Percentiles rank a stretch among this genome's conserved stretches.
Evolutionary conservation across 495 filamentous ascomycete genomes (phyloP).

Genomic region (Bryoglossum gracile): DNA sequence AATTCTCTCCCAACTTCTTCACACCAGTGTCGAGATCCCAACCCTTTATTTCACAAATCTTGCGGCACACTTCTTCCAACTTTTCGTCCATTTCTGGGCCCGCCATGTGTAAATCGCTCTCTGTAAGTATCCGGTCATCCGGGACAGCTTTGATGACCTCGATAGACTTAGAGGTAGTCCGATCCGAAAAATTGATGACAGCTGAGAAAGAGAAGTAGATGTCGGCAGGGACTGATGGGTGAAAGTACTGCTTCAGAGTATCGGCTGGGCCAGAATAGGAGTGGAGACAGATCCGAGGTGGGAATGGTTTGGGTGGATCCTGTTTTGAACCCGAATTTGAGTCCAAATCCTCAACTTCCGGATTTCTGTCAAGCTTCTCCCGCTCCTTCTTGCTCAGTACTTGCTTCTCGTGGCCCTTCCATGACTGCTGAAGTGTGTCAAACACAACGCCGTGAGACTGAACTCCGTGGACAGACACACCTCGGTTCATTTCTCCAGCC

Average conservation of each 20-base stretch:
- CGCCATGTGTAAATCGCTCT: conserved; percentile 86
- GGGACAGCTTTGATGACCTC: conserved; percentile 70
- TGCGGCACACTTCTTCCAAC: conserved; percentile 65
- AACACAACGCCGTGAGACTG: conserved; percentile 80
- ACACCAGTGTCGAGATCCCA: conserved; percentile 73
- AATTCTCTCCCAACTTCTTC: conserved; percentile 64
- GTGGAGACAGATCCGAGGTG: conserved; percentile 88
- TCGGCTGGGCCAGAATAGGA: conserved; percentile 82
- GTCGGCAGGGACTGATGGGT: conserved; percentile 63
- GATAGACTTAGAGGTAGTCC: conserved; percentile 42
- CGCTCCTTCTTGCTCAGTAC: conserved; percentile 57
- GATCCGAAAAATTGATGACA: conserved; percentile 67
- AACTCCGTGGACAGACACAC: conserved; percentile 87
- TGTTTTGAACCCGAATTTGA: conserved; percentile 13
- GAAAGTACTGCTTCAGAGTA: conserved; percentile 68
- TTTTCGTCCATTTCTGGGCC: conserved; percentile 73
- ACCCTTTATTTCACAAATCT: conserved; percentile 67
- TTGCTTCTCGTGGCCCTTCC: conserved; percentile 74
- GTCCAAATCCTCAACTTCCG: conserved; percentile 32
- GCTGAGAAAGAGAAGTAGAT: conserved; percentile 87
- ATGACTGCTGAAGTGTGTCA: conserved; percentile 65
- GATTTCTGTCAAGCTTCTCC: conserved; percentile 33
- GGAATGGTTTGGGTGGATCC: conserved; percentile 49
- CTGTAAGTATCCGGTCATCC: conserved; percentile 69
- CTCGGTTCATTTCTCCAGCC: conserved; percentile 71